Conservation (phyloP, 345 rosid species). For the Kandelia obovata region DNA sequence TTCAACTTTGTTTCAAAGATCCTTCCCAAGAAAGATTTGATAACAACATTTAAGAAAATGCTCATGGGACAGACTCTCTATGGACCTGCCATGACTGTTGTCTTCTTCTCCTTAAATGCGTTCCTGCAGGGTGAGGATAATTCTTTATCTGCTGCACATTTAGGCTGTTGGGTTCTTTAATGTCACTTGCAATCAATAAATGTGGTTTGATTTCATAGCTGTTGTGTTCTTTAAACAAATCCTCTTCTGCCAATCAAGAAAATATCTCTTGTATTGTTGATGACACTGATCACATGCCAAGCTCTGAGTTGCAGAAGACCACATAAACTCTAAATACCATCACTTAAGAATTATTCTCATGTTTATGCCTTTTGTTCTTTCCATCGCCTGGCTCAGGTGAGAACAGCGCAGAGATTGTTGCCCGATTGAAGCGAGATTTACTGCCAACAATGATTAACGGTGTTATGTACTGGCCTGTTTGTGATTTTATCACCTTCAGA, state of each 20-base stretch:
- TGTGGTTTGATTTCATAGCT: too few species aligned
- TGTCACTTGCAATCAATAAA: too few species aligned
- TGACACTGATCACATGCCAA: too few species aligned
- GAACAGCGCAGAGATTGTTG: conserved; percentile 47
- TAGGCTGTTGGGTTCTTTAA: too few species aligned
- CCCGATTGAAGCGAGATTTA: conserved; percentile 72
- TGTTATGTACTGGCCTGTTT: conserved; percentile 80
- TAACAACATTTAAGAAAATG: conserved; percentile 82
- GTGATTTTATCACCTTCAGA: conserved; percentile 83
- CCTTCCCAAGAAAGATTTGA: conserved; percentile 72
- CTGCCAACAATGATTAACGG: conserved; percentile 67
- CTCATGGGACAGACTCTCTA: conserved; percentile 68
- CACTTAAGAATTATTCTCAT: not conserved
- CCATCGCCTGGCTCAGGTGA: conserved; percentile 53
- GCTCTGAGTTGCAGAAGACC: not conserved
- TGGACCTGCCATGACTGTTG: conserved; percentile 75
- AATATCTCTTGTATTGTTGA: not conserved
- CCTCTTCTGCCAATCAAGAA: too few species aligned
- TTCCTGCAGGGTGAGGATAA: conserved; percentile 51
- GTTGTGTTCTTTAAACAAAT: too few species aligned
- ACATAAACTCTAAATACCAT: not conserved
- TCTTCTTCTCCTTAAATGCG: conserved; percentile 73
- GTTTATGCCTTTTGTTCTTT: conserved; percentile 11
- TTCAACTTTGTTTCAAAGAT: conserved; percentile 70
- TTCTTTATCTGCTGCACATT: not conserved